A percentile compares a stretch with the other conserved stretches of the same genome.
Conservation (phyloP, 2,329 filamentous ascomycete species). For the Colletotrichum viniferum region DNA sequence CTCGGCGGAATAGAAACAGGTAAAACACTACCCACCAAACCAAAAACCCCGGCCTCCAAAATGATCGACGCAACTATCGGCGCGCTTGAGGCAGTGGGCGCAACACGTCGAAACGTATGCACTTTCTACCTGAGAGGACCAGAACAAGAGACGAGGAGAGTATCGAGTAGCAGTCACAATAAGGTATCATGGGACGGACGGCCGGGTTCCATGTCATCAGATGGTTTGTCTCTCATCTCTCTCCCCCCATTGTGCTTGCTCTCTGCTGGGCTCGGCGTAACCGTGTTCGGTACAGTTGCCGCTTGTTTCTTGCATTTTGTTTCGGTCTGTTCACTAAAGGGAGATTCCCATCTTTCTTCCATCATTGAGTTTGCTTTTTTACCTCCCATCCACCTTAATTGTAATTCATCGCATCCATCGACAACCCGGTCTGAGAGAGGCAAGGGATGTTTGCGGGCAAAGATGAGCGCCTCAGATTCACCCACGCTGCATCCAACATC, state of each 20-base stretch:
- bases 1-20: not conserved
- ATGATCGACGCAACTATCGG: not conserved
- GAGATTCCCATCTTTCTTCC: not conserved
- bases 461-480: not conserved
- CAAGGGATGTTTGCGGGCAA: not conserved
- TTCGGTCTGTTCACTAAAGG: not conserved
- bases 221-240: not conserved
- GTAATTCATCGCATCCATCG: not conserved
- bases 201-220: not conserved
- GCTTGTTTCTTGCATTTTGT: not conserved
- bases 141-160: not conserved
- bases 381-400: not conserved
- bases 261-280: not conserved
- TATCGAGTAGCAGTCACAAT: not conserved
- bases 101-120: constrained; percentile 9
- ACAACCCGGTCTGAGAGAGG: not conserved
- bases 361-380: not conserved
- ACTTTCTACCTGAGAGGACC: not conserved
- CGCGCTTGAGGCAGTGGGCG: constrained; percentile 4
- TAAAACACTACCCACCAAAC: not conserved
- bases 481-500: not conserved
- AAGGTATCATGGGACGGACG: not conserved
- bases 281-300: not conserved
- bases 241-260: not conserved
- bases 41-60: not conserved